Evolutionary conservation across 2,329 filamentous ascomycete species (phyloP).

Genomic region (Arthrobotrys megalospora): DNA sequence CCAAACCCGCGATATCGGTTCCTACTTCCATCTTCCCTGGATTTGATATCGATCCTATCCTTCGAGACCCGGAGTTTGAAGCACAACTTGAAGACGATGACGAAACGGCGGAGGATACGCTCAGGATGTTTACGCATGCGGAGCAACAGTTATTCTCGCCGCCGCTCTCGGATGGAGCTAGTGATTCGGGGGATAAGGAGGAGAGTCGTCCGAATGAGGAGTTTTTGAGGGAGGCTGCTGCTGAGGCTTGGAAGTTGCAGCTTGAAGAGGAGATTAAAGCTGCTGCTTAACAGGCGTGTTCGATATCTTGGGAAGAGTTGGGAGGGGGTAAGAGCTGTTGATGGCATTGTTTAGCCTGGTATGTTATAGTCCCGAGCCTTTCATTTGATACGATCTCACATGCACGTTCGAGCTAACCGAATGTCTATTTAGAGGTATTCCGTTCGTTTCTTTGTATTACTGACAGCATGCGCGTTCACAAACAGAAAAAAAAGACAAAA

Average conservation of each 20-base stretch:
- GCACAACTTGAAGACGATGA: conserved; percentile 52
- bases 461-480: background rate
- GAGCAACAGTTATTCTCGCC: conserved; percentile 58
- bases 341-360: background rate
- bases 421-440: background rate
- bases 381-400: no score
- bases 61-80: conserved; percentile 50
- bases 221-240: conserved; percentile 51
- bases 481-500: conserved; percentile 12
- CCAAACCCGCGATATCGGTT: conserved; percentile 18
- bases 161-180: conserved; percentile 46
- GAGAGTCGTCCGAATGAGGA: conserved; percentile 44
- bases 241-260: conserved; percentile 59
- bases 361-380: background rate
- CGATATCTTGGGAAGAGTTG: no score
- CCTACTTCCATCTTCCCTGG: conserved; percentile 49
- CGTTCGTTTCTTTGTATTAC: background rate
- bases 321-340: background rate
- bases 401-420: background rate
- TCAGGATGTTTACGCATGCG: conserved; percentile 56
- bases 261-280: conserved; percentile 49
- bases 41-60: conserved; percentile 52
- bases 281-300: conserved; percentile 8
- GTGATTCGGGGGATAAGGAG: conserved; percentile 42
- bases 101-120: conserved; percentile 53